Evolutionary conservation across 2,329 filamentous ascomycete species (phyloP).

Genomic region (Cladosporium phlei): DNA sequence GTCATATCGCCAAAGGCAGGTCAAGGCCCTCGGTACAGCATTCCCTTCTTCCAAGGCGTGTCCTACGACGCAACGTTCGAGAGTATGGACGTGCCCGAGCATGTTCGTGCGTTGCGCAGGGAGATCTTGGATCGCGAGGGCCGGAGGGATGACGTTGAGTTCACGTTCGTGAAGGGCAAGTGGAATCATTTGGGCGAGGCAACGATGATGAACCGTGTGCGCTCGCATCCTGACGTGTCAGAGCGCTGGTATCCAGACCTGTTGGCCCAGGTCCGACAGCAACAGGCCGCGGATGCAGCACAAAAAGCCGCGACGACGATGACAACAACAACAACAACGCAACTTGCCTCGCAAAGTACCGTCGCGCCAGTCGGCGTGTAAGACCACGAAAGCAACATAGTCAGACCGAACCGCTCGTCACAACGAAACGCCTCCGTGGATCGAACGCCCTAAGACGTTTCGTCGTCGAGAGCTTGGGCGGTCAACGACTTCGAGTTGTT

Average conservation of each 20-base stretch:
- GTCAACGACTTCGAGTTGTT: too few relatives aligned
- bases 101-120: conserved; percentile 58
- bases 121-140: conserved; percentile 53
- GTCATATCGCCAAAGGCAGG: conserved; percentile 70
- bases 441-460: too few relatives aligned
- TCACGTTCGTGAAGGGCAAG: conserved; percentile 71
- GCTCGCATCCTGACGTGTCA: conserved; percentile 82
- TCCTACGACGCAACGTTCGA: conserved; percentile 75
- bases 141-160: conserved; percentile 72
- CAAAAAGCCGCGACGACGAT: background rate
- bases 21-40: conserved; percentile 67
- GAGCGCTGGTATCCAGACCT: conserved; percentile 61
- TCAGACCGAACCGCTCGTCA: too few relatives aligned
- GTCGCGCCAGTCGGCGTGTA: too few relatives aligned
- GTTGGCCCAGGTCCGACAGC: conserved; percentile 34
- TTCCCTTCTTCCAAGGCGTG: conserved; percentile 87
- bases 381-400: too few relatives aligned
- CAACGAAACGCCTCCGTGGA: too few relatives aligned
- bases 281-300: conserved; percentile 4
- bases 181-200: conserved; percentile 71
- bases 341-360: too few relatives aligned
- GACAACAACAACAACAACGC: too few relatives aligned
- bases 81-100: conserved; percentile 64
- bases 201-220: conserved; percentile 76
- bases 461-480: too few relatives aligned